These are phyloP conservation scores for Fusarium sp. DNA, from an alignment of 2,329 filamentous ascomycete species.

Conservation along the genomic window DNA sequence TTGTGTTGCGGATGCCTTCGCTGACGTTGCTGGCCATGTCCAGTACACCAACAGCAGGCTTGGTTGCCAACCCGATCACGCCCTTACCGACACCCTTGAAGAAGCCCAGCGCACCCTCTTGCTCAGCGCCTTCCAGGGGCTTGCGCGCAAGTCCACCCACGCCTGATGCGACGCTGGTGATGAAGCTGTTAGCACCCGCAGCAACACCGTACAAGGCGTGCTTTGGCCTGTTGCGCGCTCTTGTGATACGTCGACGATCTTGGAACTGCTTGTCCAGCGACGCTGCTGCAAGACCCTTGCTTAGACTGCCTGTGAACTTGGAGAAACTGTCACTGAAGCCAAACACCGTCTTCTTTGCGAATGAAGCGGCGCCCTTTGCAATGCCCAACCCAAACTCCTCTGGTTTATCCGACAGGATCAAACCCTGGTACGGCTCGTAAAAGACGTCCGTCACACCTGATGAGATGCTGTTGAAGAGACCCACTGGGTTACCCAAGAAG, in stretches of 20 bases:
- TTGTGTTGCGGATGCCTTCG: constrained; percentile 98
- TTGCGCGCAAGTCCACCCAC: constrained; percentile 94
- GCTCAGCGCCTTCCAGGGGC: constrained; percentile 94
- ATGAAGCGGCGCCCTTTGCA: constrained; percentile 95
- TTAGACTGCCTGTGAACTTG: constrained; percentile 96
- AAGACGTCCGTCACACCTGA: constrained; percentile 98
- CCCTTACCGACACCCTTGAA: constrained; percentile 98
- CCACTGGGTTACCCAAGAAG: constrained; percentile 97
- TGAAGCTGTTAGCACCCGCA: constrained; percentile 93
- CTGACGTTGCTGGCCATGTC: constrained; percentile 97
- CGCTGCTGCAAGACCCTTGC: constrained; percentile 94
- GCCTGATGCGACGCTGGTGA: constrained; percentile 91
- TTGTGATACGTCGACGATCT: constrained; percentile 92
- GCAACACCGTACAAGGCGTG: constrained; percentile 97
- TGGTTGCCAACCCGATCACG: constrained; percentile 92
- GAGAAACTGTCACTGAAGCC: constrained; percentile 97
- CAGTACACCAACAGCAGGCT: constrained; percentile 95
- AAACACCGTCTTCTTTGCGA: constrained; percentile 98
- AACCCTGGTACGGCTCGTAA: constrained; percentile 98
- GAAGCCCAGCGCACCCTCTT: constrained; percentile 93
- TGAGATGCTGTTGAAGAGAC: constrained; percentile 97
- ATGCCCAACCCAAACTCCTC: constrained; percentile 96
- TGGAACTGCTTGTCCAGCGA: constrained; percentile 99
- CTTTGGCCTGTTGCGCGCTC: constrained; percentile 93
- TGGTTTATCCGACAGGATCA: constrained; percentile 95